phyloP scores from a whole-genome alignment of 495 filamentous ascomycete genomes.

The Acidomyces sp. region DNA sequence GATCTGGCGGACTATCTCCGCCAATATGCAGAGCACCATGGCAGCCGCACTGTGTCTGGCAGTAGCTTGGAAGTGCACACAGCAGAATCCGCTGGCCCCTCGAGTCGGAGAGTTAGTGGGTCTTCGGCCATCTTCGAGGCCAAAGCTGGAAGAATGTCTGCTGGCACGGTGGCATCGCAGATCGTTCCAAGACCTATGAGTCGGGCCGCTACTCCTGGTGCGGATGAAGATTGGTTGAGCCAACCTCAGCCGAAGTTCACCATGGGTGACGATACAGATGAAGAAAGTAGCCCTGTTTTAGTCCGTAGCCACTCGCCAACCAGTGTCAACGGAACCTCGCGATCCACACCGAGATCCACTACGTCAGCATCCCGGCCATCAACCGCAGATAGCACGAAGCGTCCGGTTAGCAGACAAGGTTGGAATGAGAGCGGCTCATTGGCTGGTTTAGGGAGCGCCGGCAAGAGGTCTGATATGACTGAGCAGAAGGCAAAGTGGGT shows the following conservation, averaged over 20 bases:
- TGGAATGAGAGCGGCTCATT: neutral
- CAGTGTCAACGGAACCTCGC: neutral
- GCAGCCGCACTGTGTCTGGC: constrained; percentile 40
- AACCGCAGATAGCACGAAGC: constrained; percentile 6
- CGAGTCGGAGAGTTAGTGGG: constrained; percentile 9
- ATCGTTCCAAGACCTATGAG: too few relatives aligned
- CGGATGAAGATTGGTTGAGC: neutral
- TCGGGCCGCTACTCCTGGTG: neutral
- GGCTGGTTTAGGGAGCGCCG: constrained; percentile 4
- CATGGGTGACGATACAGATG: constrained; percentile 1
- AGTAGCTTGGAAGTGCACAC: constrained; percentile 49
- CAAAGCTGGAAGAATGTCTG: neutral
- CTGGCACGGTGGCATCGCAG: neutral
- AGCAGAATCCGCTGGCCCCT: neutral
- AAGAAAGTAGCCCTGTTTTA: neutral
- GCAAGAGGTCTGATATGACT: constrained; percentile 44
- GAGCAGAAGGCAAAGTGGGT: constrained; percentile 58
- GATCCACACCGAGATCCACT: constrained; percentile 6
- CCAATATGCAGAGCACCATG: constrained; percentile 84
- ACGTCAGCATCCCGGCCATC: constrained; percentile 8
- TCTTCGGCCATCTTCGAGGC: neutral
- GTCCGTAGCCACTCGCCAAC: neutral
- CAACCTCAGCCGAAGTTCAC: neutral
- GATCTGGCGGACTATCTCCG: constrained; percentile 90
- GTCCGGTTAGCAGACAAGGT: constrained; percentile 4